Base-by-base conservation (phyloP, 2,329 filamentous ascomycete species). In the Kalaharituber pfeilii region DNA sequence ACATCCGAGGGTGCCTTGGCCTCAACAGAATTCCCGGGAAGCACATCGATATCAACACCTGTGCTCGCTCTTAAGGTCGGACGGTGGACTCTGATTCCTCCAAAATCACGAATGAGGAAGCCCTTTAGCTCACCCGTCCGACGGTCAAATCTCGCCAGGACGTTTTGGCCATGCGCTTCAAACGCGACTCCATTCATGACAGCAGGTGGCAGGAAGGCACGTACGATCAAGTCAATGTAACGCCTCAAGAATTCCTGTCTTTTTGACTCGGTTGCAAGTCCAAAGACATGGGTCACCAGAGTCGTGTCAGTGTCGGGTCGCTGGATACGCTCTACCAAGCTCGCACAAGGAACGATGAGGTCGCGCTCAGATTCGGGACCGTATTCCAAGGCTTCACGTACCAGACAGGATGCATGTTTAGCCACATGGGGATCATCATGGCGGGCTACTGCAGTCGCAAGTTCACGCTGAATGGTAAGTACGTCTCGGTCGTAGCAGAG, bases 121-220 rank as follows among this genome's bases (percentile, higher is more conserved):
- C 53, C 53, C 22, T 18, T 49, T 44, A 55, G 33, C 7, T 29
- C 13, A 39, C 39, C 26, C 6, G 49, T 53, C 15, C 28, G 24
- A 26, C 42, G 53, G 39, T 22, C 30, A 27, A 55, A n/a, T 7
- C 53, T 49, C 9, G 42, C 50, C 27, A 53, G 22, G 22, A 45
- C 47, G 36, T 55, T 55, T 18, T 55, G 53, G 7, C 45, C 53
- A 22, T 55, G 53, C 4, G 50, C 25, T 53, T 55, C 53, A 26
- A 53, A 39, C 5, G 33, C 33, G 15, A 39, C 33, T 9, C 33
- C 33, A 39, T 39, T 39, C 13, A 18, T 39, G 8, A 39, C 20
- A 18, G 33, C 33, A 39, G 33, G 33, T 18, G 4, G 33, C 4
- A 39, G 33, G 20, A 39, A 2, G 33, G 33, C 33, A 39, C 33